A percentile compares a stretch with the other conserved stretches of the same genome.
Evolutionary conservation across 1,284 basidiomycete genomes (phyloP).

Genomic region (Entoloma clypeatum): DNA sequence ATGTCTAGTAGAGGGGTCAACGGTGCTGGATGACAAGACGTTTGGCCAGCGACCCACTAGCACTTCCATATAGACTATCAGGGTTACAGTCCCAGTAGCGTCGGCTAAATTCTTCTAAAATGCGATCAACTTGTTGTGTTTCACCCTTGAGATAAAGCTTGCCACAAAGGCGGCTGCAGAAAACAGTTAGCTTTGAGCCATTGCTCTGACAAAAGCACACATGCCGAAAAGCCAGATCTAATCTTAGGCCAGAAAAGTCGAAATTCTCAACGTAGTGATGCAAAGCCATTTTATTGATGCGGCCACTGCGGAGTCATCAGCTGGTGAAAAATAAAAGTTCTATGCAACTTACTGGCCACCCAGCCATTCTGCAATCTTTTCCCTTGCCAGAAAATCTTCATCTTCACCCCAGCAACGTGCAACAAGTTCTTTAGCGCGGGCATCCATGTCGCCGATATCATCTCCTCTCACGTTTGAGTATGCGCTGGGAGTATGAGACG

Average conservation of each 20-base stretch:
- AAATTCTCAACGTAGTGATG: constrained; percentile 85
- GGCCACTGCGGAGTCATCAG: constrained; percentile 46
- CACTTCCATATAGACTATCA: constrained; percentile 71
- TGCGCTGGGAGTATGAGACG: constrained; percentile 40
- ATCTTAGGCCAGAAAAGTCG: constrained; percentile 77
- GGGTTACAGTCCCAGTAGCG: constrained; percentile 93
- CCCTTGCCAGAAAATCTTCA: constrained; percentile 75
- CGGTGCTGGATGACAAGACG: not conserved
- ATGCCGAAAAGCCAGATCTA: constrained; percentile 90
- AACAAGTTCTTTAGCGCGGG: constrained; percentile 71
- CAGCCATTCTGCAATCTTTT: constrained; percentile 95
- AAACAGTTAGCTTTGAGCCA: constrained; percentile 13
- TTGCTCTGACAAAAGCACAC: constrained; percentile 8
- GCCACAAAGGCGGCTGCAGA: constrained; percentile 74
- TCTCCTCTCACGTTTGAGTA: constrained; percentile 31
- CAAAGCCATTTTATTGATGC: constrained; percentile 73
- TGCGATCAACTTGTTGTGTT: constrained; percentile 97
- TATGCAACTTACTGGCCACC: constrained; percentile 72
- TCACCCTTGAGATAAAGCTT: constrained; percentile 94
- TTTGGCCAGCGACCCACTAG: constrained; percentile 51
- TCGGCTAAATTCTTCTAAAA: constrained; percentile 86
- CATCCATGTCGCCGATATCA: constrained; percentile 56
- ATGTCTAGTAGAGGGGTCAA: constrained; percentile 52
- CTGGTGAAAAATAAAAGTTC: constrained; percentile 1
- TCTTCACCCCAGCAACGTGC: constrained; percentile 86